Evolutionary conservation across 805 yeast genomes (phyloP).

Genomic region (Yamadazyma kitorensis): DNA sequence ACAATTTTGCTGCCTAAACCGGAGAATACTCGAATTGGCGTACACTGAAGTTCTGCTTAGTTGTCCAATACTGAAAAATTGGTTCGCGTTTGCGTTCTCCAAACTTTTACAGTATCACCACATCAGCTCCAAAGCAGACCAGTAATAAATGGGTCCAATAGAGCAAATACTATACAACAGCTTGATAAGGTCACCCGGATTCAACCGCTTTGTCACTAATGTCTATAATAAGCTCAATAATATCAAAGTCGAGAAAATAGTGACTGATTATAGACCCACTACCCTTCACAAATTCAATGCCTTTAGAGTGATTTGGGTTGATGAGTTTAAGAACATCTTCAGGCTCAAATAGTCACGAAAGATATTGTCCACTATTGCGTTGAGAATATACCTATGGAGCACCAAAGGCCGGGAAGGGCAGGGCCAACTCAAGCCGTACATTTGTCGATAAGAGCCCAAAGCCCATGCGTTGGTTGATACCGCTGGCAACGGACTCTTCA

Average conservation of each 20-base stretch:
- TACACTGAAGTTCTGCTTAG: no score
- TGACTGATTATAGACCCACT: conserved; percentile 46
- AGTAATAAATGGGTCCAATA: conserved; percentile 24
- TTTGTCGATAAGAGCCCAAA: no score
- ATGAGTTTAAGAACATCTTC: conserved; percentile 56
- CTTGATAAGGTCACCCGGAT: conserved; percentile 56
- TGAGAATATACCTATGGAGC: no score
- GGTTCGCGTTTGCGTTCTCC: no score
- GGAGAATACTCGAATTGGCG: no score
- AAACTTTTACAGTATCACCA: not conserved
- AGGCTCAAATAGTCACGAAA: conserved; percentile 13
- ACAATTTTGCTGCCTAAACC: no score
- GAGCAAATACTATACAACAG: conserved; percentile 45
- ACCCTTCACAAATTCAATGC: conserved; percentile 57
- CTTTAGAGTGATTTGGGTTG: conserved; percentile 53
- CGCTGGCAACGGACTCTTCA: no score
- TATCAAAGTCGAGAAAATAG: conserved; percentile 31
- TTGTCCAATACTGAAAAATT: no score
- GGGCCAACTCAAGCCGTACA: no score
- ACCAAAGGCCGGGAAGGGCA: no score
- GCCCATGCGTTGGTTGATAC: no score
- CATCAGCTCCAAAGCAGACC: conserved; percentile 1
- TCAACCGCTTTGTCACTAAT: conserved; percentile 59
- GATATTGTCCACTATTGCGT: no score
- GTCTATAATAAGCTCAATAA: conserved; percentile 66